Conservation (phyloP, 352 stramenopile species). For the Lagenidium giganteum region DNA sequence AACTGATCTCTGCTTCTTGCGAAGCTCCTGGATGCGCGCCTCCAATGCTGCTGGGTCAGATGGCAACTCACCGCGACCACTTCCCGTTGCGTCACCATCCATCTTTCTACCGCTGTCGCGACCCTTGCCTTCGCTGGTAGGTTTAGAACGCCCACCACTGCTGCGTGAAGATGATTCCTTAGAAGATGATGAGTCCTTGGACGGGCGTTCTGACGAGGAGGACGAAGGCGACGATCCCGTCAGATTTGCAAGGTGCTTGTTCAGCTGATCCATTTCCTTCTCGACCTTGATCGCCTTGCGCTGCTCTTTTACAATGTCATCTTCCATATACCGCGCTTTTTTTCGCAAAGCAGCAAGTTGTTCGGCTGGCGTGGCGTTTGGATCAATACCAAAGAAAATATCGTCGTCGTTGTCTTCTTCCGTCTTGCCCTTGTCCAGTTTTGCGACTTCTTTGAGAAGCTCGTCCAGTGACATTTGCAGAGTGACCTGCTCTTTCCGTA, state of each 20-base stretch:
- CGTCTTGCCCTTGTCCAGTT: constrained; percentile 41
- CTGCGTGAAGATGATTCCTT: not conserved
- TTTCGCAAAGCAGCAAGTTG: constrained; percentile 59
- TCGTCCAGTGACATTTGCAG: constrained; percentile 66
- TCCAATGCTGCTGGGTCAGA: constrained; percentile 53
- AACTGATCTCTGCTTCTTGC: constrained; percentile 71
- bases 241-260: constrained; percentile 58
- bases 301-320: constrained; percentile 78
- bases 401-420: constrained; percentile 68
- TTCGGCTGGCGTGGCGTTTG: constrained; percentile 40
- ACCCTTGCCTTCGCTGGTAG: not conserved
- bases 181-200: constrained; percentile 22
- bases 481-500: constrained; percentile 72
- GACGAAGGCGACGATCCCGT: constrained; percentile 28
- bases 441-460: constrained; percentile 57
- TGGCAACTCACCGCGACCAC: constrained; percentile 30
- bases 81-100: not conserved
- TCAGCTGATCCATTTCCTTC: constrained; percentile 84
- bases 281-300: constrained; percentile 66
- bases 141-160: not conserved
- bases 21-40: constrained; percentile 65
- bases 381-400: constrained; percentile 69
- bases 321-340: constrained; percentile 66
- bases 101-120: not conserved
- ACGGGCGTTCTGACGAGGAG: constrained; percentile 4